These are phyloP conservation scores for Botrytis paeoniae DNA, from an alignment of 2,329 filamentous ascomycete genomes.

Conservation along the genomic window DNA sequence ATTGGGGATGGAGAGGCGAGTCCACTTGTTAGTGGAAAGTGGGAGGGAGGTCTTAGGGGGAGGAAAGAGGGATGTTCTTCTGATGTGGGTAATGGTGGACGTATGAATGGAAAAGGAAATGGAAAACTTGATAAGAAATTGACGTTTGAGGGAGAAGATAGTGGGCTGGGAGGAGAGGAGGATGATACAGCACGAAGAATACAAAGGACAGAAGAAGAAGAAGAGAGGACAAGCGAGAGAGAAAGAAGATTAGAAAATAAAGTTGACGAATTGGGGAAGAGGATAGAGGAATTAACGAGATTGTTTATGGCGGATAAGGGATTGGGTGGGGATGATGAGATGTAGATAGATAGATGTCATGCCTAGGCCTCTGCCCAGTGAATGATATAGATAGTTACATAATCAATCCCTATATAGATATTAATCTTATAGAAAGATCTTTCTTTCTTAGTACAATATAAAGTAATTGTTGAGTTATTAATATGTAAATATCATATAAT, in stretches of 20 bases:
- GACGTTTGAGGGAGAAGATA: constrained; percentile 21
- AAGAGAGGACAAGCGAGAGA: neutral
- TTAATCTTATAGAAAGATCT: too few species aligned
- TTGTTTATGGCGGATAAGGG: constrained; percentile 50
- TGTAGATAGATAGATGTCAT: neutral
- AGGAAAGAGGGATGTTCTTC: neutral
- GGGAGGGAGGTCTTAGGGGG: neutral
- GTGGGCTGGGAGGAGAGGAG: neutral
- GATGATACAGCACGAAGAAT: neutral
- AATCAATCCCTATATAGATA: too few species aligned
- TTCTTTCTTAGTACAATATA: too few species aligned
- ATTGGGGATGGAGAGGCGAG: constrained; percentile 20
- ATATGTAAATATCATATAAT: too few species aligned
- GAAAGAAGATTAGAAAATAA: constrained; percentile 45
- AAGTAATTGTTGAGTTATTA: too few species aligned
- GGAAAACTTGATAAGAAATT: constrained; percentile 19
- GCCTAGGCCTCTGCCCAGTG: too few species aligned
- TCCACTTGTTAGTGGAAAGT: constrained; percentile 11
- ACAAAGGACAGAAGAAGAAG: neutral
- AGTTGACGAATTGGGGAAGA: constrained; percentile 52
- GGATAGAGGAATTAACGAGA: constrained; percentile 58
- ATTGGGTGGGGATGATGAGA: constrained; percentile 33
- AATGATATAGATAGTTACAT: too few species aligned
- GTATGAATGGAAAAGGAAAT: constrained; percentile 25
- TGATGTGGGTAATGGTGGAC: neutral